Base-by-base conservation (phyloP, 2,329 filamentous ascomycete species). In the Coniochaeta ligniaria region DNA sequence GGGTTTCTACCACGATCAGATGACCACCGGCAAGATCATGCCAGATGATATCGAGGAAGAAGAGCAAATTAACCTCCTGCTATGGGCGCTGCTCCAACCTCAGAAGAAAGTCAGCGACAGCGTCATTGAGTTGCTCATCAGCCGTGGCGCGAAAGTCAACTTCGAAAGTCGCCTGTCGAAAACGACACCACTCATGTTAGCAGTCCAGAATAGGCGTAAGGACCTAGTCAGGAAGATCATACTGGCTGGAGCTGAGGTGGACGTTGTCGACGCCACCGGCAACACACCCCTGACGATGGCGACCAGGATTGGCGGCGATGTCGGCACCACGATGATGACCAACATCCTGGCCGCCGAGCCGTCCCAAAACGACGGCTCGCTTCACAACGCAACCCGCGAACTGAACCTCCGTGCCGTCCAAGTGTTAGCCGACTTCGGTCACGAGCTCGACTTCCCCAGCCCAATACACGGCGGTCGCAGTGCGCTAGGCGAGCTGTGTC, bases 391-490 rank as follows among this genome's bases (percentile, higher is more conserved):
- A 3, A 82, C 86, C 0, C 76, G 83, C 14, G 79, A 82, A 55
- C 75, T 89, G 22, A 84, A 88, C 63, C 64, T 86, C 0, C 72
- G 80, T 14, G 81, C 80, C 1, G 81, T 87, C 63, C 76, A 78
- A 57, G 74, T 85, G 1, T 74, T 90, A 1, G 72, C 88, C 6
- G 75, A 85, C 54, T 74, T 82, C 63, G 83, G 81, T 1, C 86
- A 89, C 62, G 82, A 87, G 17, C 78, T 84, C 0, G 86, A 89
- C 66, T 89, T 87, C 60, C 86, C 86, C 0, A 88, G 83, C 59
- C 78, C 82, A 3, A 73, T 85, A 1, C 85, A 89, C 64, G 79
- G 78, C 17, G 87, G 87, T 0, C 80, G 87, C 52, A 86, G 81
- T 61, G 85, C 85, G 0, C 74, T 90, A 0, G 85, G 82, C 0